Percentiles rank a stretch among this genome's conserved stretches.
Evolutionary conservation across 208 protist genomes (phyloP).

Genomic region (Leishmania amazonensis): DNA sequence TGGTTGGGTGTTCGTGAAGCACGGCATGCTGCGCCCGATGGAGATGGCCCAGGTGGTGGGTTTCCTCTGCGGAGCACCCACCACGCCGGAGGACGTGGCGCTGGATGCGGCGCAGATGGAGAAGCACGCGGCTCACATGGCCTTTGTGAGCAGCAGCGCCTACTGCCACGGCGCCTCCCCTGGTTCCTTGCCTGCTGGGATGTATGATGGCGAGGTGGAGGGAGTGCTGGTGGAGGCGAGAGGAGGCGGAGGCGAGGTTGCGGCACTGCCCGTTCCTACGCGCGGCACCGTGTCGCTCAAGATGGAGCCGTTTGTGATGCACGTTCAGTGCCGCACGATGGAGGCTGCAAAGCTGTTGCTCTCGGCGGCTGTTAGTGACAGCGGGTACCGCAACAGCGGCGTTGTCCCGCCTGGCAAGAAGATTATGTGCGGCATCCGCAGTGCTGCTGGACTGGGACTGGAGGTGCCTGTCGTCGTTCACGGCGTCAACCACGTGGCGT

Average conservation of each 20-base stretch:
- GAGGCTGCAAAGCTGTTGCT: constrained; percentile 72
- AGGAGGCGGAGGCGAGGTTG: neutral
- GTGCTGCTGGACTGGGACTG: constrained; percentile 60
- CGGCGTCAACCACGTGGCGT: constrained; percentile 62
- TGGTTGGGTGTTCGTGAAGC: constrained; percentile 86
- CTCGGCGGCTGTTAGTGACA: constrained; percentile 65
- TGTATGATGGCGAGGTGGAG: constrained; percentile 60
- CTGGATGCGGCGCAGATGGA: constrained; percentile 33
- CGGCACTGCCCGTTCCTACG: constrained; percentile 28
- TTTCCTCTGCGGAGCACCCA: constrained; percentile 54
- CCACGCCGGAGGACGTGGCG: constrained; percentile 16
- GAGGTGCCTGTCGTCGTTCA: constrained; percentile 79
- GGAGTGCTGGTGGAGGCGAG: constrained; percentile 41
- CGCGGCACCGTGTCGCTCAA: constrained; percentile 72
- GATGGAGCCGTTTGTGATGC: constrained; percentile 91
- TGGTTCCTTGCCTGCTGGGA: neutral
- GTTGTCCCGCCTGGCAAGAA: constrained; percentile 76
- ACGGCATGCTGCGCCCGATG: constrained; percentile 59
- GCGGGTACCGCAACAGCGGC: constrained; percentile 87
- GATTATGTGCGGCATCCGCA: constrained; percentile 85
- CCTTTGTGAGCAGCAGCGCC: constrained; percentile 5
- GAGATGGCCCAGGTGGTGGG: constrained; percentile 64
- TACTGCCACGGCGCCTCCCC: neutral
- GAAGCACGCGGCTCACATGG: constrained; percentile 23
- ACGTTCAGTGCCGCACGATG: constrained; percentile 86